Conservation (phyloP, 345 rosid genomes). For the Linum usitatissimum region DNA sequence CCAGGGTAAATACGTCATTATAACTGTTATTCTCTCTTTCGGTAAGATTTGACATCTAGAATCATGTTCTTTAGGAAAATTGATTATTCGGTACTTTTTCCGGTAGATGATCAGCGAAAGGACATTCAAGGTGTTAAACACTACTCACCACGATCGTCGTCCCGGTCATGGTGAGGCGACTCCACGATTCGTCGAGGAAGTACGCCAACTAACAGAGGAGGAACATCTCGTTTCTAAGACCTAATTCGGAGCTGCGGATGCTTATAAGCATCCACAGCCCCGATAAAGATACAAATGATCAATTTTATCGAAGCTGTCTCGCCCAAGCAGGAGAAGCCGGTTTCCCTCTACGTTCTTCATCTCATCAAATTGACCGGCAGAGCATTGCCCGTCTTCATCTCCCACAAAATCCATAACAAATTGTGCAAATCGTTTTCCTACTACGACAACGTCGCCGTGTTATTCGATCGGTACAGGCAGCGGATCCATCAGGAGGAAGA, state of each 20-base stretch:
- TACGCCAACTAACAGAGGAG: background rate
- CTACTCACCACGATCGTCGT: background rate
- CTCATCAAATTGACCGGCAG: background rate
- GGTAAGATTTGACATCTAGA: too few species aligned
- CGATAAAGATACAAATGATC: background rate
- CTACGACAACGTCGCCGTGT: background rate
- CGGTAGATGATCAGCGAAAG: background rate
- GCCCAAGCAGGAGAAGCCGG: background rate
- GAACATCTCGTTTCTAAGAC: background rate
- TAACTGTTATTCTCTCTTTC: too few species aligned
- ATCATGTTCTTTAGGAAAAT: too few species aligned
- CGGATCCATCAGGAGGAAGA: background rate
- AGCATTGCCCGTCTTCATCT: background rate
- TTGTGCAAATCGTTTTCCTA: background rate
- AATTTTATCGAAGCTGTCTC: background rate
- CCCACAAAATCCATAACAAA: background rate
- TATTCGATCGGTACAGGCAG: background rate
- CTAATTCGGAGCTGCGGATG: background rate
- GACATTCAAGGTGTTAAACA: background rate
- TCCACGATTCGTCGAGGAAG: background rate
- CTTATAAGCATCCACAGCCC: background rate
- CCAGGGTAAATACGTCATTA: constrained; percentile 15
- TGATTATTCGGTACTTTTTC: background rate
- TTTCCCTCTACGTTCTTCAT: background rate
- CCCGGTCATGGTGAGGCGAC: background rate